These are phyloP conservation scores for Talaromyces pinophilus DNA, from an alignment of 2,329 filamentous ascomycete species.

Conservation along the genomic window DNA sequence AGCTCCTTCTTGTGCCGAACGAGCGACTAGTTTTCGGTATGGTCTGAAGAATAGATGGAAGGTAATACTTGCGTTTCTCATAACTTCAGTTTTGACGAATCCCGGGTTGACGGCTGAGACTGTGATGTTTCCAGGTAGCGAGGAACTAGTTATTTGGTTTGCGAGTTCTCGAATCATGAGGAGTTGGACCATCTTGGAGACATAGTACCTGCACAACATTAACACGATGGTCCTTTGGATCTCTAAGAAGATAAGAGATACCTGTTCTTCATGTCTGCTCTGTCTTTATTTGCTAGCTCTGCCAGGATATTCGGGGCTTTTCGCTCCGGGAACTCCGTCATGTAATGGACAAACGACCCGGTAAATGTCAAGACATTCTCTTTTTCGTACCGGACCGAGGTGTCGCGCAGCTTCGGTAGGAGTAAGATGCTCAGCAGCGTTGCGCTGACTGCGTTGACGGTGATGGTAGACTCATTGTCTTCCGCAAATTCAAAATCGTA, in stretches of 20 bases:
- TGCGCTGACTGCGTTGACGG: conserved; percentile 32
- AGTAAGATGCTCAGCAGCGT: conserved; percentile 29
- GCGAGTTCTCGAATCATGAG: conserved; percentile 16
- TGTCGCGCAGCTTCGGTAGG: conserved; percentile 20
- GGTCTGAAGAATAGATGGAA: conserved; percentile 11
- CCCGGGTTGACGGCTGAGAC: conserved; percentile 13
- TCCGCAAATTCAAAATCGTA: conserved; percentile 32
- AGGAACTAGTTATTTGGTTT: conserved; percentile 7
- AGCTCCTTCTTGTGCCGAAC: conserved; percentile 14
- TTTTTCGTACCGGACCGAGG: conserved; percentile 18
- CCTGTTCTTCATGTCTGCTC: conserved; percentile 18
- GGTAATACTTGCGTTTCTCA: conserved; percentile 4
- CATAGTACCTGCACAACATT: background rate
- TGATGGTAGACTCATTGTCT: conserved; percentile 31
- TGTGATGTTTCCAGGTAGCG: conserved; percentile 4
- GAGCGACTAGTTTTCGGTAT: background rate
- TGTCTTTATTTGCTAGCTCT: background rate
- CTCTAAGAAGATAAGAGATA: background rate
- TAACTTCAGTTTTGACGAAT: conserved; percentile 6
- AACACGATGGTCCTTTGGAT: background rate
- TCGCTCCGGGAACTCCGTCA: conserved; percentile 12
- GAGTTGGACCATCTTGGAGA: conserved; percentile 18
- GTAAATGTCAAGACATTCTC: conserved; percentile 8
- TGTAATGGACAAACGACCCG: conserved; percentile 17
- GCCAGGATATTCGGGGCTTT: conserved; percentile 10